Evolutionary conservation across 495 filamentous ascomycete genomes (phyloP), one percentile per base, ranked within the genome.

Genomic region (Penicillium pancosmium): DNA sequence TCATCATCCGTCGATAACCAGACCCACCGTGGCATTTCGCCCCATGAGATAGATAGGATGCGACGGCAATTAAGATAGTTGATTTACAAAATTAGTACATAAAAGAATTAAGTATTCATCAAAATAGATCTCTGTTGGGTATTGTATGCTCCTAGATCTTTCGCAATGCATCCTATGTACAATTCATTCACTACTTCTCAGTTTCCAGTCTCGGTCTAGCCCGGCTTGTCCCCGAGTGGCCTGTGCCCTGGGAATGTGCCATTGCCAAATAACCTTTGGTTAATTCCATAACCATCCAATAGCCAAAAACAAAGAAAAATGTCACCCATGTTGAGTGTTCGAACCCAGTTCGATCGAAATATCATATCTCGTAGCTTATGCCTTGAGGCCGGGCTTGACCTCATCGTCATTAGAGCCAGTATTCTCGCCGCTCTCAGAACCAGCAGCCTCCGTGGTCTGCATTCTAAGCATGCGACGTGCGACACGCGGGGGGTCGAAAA

Each of bases 401-500:
- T 56, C 59, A 41, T 50, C 44, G 27, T 61, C 49, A 49, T 61
- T 54, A 6, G 47, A 54, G 6, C 52, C 48, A 43, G 33, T 52
- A n/a, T 55, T 56, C 18, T 55, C 55, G 16, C 43, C 23, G 12
- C 25, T 47, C 19, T 38, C 54, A 33, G 12, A 47, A 6, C 38
- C 54, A 16, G 11, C 12, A 18, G 61, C 63, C 11, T 49, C 41
- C 11, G 15, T 34, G 15, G 54, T 55, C 40, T 52, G 43, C 5
- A 62, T 52, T 50, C 51, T 33, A 2, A 66, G 68, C 60, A 74
- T 46, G 3, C 48, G 43, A 9, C 65, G 44, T 1, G 69, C 71
- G 38, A 75, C 50, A 2, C 59, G 55, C 1, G 68, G 65, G 35
- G 71, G 66, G 53, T 73, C 73, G 15, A 72, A 67, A 21, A 71